Base-by-base conservation (phyloP, 129 eudicot genomes). In the Helichrysum umbraculigerum region DNA sequence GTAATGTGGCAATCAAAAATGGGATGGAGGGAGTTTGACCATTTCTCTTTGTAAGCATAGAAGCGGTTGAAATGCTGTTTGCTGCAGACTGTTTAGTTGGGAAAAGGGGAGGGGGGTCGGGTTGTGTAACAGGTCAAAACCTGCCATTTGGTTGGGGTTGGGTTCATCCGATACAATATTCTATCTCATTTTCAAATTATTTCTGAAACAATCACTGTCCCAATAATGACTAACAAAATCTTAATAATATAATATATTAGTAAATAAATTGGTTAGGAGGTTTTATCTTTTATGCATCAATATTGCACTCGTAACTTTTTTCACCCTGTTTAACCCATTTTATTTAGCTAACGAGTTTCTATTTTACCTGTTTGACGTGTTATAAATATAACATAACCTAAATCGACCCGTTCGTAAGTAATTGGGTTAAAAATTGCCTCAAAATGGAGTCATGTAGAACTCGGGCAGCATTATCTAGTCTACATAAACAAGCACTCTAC, bases 21-120 rank as follows among this genome's bases (percentile, higher is more conserved):
- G 54, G 54, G 54, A 14, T 17, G 6, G n/a, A 47, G 54, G 17
- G 54, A 47, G 54, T 14, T 14, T 65, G 51, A 34, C 33, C 21
- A 50, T 50, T 51, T 76, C 19, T 76, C 39, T 66, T 51, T 76
- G 37, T 16, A 74, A 59, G 60, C 70, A 25, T 60, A 22, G 1
- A 61, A 39, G 41, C 19, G 29, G 60, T 61, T 61, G 14, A 59
- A 41, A 37, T 30, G 35, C 10, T 71, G 62, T 47, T 44, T 29
- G 29, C 63, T 70, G 51, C 62, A 22, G 59, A 69, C 33, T 16
- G 16, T 37, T 34, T 11, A 35, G 29, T 14, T 66, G 52, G 51
- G 15, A 67, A 37, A 35, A 35, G 10, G 51, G 28, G 71, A 5
- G 50, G 51, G 29, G 4, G 42, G 11, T 6, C 41, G 22, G 70